Base-by-base conservation (phyloP, 208 protist species). In the Tritrichomonas foetus region DNA sequence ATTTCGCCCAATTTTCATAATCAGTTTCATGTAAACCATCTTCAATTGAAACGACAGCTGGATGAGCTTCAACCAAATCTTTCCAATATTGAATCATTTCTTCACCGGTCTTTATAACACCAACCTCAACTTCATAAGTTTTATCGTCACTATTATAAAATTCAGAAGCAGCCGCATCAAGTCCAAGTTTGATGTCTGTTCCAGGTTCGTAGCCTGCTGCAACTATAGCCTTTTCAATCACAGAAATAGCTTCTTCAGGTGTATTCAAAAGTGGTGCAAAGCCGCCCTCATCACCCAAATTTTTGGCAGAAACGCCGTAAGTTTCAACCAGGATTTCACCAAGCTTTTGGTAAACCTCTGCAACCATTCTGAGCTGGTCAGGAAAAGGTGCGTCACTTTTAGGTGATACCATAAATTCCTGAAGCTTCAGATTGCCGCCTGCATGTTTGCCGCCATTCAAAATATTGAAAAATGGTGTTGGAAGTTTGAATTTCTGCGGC, bases 11-110 rank as follows among this genome's bases (percentile, higher is more conserved):
- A 14, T 47, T 33, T 44, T 93, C 64, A 80, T 94, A 97, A 92
- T 97, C 98, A 95, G 99, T 98, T 96, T 99, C 96, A 95, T 99
- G 98, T 95, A 99, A 99, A 30, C 98, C 98, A 96, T 99, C 99
- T 97, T 99, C 99, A 95, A 99, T 99, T 55, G 98, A 99, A 94
- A 99, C 96, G 66, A 96, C 94, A 39, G 74, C 33, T 82, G 95
- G 95, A 64, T 94, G 94, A 9, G 94, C 55, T 14, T 25, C n/a
- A 55, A 95, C 66, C 30, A 95, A 93, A 39, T 20, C 25, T 25
- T 84, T 84, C 93, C 94, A 96, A 25, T 95, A 66, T 14, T 94
- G 47, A 14, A 82, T 36, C 66, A 96, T 93, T 89, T 94, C 78
- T 14, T 49, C 22, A 36, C 49, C 93, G 47, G 94, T 82, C 80